These are phyloP conservation scores for Lactarius hatsudake DNA, from an alignment of 768 basidiomycete species.

Conservation along the genomic window DNA sequence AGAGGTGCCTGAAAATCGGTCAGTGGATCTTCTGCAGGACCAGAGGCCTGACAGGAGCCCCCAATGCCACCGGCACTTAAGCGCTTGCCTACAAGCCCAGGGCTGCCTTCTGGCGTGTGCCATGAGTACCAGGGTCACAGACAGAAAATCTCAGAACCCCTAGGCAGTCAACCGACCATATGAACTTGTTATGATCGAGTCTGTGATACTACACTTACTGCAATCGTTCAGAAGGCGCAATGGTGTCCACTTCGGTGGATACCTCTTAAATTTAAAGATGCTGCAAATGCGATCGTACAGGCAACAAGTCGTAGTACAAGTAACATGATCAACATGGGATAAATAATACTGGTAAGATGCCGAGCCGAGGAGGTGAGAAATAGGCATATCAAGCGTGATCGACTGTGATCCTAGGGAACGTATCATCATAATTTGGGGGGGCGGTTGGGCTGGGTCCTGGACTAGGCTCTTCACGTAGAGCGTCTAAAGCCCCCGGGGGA, in stretches of 20 bases:
- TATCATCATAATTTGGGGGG: background rate
- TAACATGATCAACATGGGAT: background rate
- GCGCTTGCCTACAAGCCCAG: too few species aligned
- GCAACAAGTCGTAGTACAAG: background rate
- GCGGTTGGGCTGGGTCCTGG: background rate
- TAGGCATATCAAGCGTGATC: background rate
- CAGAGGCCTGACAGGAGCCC: too few species aligned
- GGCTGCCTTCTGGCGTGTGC: too few species aligned
- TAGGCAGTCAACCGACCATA: too few species aligned
- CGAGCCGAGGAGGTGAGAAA: background rate
- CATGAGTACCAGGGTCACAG: too few species aligned
- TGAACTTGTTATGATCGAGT: too few species aligned
- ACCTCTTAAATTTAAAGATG: background rate
- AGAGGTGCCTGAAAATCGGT: too few species aligned
- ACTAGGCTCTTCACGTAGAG: background rate
- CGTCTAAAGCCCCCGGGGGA: background rate
- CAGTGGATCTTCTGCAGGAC: too few species aligned
- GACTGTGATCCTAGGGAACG: background rate
- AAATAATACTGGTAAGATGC: background rate
- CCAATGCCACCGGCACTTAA: too few species aligned
- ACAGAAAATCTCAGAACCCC: too few species aligned
- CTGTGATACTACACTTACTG: too few species aligned
- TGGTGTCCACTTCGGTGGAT: background rate
- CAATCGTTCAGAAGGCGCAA: background rate
- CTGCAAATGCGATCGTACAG: background rate